These are phyloP conservation scores for Fusarium aywerte DNA, from an alignment of 2,329 filamentous ascomycete genomes.

Conservation along the genomic window DNA sequence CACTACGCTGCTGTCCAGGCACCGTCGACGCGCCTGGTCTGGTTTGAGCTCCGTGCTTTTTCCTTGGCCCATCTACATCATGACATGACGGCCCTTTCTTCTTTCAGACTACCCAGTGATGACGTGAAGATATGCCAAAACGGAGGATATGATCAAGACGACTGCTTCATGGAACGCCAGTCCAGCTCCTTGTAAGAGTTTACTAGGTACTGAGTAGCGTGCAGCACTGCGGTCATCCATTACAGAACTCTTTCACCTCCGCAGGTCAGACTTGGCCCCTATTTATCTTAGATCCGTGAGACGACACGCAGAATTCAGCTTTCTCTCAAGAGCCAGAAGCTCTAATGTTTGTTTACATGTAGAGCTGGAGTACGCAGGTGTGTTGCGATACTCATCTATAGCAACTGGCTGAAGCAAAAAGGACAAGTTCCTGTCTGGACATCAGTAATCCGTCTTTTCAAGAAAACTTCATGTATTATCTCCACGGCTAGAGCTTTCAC, in stretches of 20 bases:
- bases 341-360: not conserved
- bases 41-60: slow-evolving; percentile 18
- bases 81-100: not conserved
- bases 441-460: not conserved
- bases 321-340: not conserved
- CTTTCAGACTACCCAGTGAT: not conserved
- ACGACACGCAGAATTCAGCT: too few species aligned
- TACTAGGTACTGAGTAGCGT: not conserved
- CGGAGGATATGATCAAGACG: not conserved
- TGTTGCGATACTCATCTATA: not conserved
- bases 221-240: not conserved
- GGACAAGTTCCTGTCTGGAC: not conserved
- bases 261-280: too few species aligned
- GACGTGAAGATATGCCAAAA: slow-evolving; percentile 7
- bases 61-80: slow-evolving; percentile 10
- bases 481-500: not conserved
- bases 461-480: not conserved
- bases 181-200: not conserved
- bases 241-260: too few species aligned
- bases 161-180: not conserved
- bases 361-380: not conserved
- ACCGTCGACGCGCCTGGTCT: slow-evolving; percentile 1
- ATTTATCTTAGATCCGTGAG: too few species aligned
- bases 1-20: slow-evolving; percentile 1
- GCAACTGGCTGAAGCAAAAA: not conserved